These are phyloP conservation scores for Russula ochroleuca DNA, from an alignment of 768 basidiomycete genomes.

Conservation along the genomic window DNA sequence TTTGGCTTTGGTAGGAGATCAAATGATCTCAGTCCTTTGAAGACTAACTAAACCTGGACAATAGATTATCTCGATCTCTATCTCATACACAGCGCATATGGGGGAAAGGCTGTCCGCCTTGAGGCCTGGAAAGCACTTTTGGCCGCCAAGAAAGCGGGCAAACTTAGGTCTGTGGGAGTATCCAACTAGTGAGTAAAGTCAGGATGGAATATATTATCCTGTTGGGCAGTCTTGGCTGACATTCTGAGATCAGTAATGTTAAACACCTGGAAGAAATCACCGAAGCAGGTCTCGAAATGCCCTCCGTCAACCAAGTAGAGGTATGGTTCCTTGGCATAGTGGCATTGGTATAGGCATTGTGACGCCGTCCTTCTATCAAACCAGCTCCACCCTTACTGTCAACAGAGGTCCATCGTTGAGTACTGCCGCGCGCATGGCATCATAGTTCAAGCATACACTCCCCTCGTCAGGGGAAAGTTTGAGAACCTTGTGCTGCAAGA, in stretches of 20 bases:
- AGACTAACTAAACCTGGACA: neutral
- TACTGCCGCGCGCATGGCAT: constrained; percentile 55
- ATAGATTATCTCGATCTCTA: constrained; percentile 68
- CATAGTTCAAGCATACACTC: constrained; percentile 70
- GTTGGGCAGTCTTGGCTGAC: no score
- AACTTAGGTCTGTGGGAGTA: constrained; percentile 70
- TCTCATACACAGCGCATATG: constrained; percentile 69
- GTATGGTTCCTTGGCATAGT: constrained; percentile 33
- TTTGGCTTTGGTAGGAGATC: constrained; percentile 8
- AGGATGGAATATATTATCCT: neutral
- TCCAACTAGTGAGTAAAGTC: constrained; percentile 69
- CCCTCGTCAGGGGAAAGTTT: constrained; percentile 51
- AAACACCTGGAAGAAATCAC: constrained; percentile 74
- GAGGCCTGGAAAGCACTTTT: constrained; percentile 66
- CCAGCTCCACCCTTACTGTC: constrained; percentile 73
- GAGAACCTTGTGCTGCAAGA: constrained; percentile 50
- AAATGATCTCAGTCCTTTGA: neutral
- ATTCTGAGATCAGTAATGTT: constrained; percentile 44
- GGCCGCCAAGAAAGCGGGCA: constrained; percentile 58
- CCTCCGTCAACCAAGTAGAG: constrained; percentile 81
- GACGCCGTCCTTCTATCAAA: neutral
- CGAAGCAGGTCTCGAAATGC: constrained; percentile 55
- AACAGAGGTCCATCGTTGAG: constrained; percentile 39
- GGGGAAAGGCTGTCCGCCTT: constrained; percentile 61
- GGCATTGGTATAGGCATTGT: neutral